Evolutionary conservation across 345 rosid genomes (phyloP).

Genomic region (Rhodamnia rubescens): DNA sequence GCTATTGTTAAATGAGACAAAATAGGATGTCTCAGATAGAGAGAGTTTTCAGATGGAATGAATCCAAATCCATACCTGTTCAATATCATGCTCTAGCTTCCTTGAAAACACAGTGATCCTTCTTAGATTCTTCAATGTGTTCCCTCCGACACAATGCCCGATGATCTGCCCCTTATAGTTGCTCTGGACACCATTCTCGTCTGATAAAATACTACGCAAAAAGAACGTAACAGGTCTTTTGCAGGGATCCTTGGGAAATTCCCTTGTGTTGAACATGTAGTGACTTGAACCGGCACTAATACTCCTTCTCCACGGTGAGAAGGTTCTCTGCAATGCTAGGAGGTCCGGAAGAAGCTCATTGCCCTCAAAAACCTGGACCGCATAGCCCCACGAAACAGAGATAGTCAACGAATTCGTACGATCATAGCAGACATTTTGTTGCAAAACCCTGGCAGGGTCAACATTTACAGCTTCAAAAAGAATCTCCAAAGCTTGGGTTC

Average conservation of each 20-base stretch:
- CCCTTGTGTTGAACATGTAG: slow-evolving; percentile 68
- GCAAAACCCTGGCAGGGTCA: slow-evolving; percentile 71
- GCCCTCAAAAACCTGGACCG: slow-evolving; percentile 67
- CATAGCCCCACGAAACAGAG: slow-evolving; percentile 88
- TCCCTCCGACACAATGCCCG: slow-evolving; percentile 31
- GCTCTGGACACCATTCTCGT: slow-evolving; percentile 42
- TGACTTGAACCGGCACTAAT: slow-evolving; percentile 18
- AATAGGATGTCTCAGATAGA: neutral
- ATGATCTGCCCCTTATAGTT: slow-evolving; percentile 35
- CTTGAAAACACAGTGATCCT: slow-evolving; percentile 33
- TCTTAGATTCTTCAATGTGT: slow-evolving; percentile 34
- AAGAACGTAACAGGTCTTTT: slow-evolving; percentile 54
- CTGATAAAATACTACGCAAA: slow-evolving; percentile 36
- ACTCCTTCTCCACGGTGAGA: slow-evolving; percentile 70
- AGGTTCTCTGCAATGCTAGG: slow-evolving; percentile 52
- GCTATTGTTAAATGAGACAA: neutral
- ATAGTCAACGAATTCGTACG: slow-evolving; percentile 34
- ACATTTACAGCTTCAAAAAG: slow-evolving; percentile 48
- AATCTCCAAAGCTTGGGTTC: slow-evolving; percentile 36
- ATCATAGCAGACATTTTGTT: slow-evolving; percentile 82
- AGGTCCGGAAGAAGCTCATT: slow-evolving; percentile 69
- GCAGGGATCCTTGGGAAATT: slow-evolving; percentile 61
- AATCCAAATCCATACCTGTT: slow-evolving; percentile 34
- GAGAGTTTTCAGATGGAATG: neutral
- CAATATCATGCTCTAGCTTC: slow-evolving; percentile 32